These are phyloP conservation scores for Backusella psychrophila DNA, from an alignment of 192 early-diverging fungal species.

Conservation along the genomic window DNA sequence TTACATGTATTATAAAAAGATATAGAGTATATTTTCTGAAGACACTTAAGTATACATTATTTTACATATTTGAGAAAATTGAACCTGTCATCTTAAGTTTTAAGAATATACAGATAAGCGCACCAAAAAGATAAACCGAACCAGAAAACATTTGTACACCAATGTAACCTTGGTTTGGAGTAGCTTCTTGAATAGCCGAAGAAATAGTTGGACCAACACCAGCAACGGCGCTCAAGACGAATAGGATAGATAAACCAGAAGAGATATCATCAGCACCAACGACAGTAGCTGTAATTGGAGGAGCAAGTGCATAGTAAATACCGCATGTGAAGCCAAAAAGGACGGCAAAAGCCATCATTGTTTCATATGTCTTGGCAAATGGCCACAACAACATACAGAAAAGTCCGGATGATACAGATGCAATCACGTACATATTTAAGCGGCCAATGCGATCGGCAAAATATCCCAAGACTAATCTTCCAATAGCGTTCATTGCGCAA, in stretches of 20 bases:
- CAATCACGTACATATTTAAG: slow-evolving; percentile 27
- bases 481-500: slow-evolving; percentile 30
- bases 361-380: slow-evolving; percentile 24
- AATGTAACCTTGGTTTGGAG: slow-evolving; percentile 11
- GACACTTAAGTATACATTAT: not conserved
- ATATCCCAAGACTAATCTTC: slow-evolving; percentile 25
- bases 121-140: slow-evolving; percentile 23
- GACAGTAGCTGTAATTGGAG: slow-evolving; percentile 32
- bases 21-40: not conserved
- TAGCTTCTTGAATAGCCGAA: slow-evolving; percentile 21
- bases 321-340: slow-evolving; percentile 30
- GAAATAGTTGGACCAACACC: slow-evolving; percentile 25
- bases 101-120: slow-evolving; percentile 14
- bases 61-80: slow-evolving; percentile 17
- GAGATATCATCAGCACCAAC: slow-evolving; percentile 25
- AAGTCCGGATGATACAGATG: slow-evolving; percentile 19
- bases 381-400: slow-evolving; percentile 26
- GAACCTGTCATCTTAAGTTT: slow-evolving; percentile 25
- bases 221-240: slow-evolving; percentile 13
- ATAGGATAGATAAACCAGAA: slow-evolving; percentile 21
- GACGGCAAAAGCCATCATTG: slow-evolving; percentile 29
- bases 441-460: slow-evolving; percentile 32
- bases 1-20: not conserved
- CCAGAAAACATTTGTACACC: slow-evolving; percentile 34
- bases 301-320: slow-evolving; percentile 26